These are phyloP conservation scores for Diplogelasinospora grovesii DNA, from an alignment of 495 filamentous ascomycete species.

Conservation along the genomic window DNA sequence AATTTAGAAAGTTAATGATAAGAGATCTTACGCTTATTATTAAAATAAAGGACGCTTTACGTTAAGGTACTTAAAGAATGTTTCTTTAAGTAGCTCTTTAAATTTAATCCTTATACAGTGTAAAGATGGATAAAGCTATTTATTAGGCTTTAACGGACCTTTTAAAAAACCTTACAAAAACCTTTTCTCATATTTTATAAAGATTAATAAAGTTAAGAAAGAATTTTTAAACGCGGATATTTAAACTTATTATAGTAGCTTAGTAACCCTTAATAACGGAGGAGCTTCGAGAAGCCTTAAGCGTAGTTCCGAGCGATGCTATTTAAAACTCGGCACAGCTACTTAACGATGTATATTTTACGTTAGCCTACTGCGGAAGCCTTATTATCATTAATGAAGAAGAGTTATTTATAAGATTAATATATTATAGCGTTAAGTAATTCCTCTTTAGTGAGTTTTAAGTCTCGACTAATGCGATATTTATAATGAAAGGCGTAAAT, in stretches of 20 bases:
- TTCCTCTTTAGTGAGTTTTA: no score
- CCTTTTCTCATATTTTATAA: constrained; percentile 33
- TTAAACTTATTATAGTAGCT: constrained; percentile 28
- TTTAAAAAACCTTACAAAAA: constrained; percentile 33
- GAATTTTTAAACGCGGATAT: constrained; percentile 19
- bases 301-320: constrained; percentile 29
- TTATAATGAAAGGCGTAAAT: no score
- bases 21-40: constrained; percentile 30
- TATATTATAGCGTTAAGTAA: constrained; percentile 40
- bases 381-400: constrained; percentile 43
- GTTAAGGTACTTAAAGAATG: constrained; percentile 32
- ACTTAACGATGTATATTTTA: constrained; percentile 30
- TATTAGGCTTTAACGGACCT: constrained; percentile 31
- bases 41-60: constrained; percentile 28
- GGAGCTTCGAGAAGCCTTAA: constrained; percentile 39
- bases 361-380: constrained; percentile 34
- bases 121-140: constrained; percentile 36
- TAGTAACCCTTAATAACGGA: constrained; percentile 30
- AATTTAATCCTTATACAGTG: constrained; percentile 31
- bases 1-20: constrained; percentile 26
- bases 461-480: no score
- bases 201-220: constrained; percentile 17
- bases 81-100: constrained; percentile 44
- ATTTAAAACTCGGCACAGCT: constrained; percentile 27
- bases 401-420: constrained; percentile 28